Base-by-base conservation (phyloP, 352 stramenopile genomes). In the Thalassiosira mediterranea region DNA sequence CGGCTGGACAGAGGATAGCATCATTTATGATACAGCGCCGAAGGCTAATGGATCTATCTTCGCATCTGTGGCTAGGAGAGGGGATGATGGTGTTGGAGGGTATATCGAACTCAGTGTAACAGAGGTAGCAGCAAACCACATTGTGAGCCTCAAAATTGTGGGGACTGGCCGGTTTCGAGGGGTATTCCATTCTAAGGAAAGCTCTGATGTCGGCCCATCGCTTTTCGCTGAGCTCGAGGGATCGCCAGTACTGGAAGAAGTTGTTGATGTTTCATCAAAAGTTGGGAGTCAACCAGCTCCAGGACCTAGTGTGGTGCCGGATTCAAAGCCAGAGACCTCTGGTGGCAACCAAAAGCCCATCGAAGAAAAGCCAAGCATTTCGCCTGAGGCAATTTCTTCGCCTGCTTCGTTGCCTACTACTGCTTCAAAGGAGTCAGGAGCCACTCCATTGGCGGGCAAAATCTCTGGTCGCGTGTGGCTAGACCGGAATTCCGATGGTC, bases 391-490 rank as follows among this genome's bases (percentile, higher is more conserved):
- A 42, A 42, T 42, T 42, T n/a, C n/a, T n/a, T n/a, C n/a, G n/a
- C n/a, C n/a, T n/a, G n/a, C n/a, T n/a, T n/a, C n/a, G n/a, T n/a
- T n/a, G n/a, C n/a, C n/a, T n/a, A n/a, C n/a, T n/a, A n/a, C n/a
- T n/a, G n/a, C n/a, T n/a, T n/a, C n/a, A n/a, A n/a, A n/a, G n/a
- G n/a, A n/a, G n/a, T n/a, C n/a, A n/a, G n/a, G n/a, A n/a, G n/a
- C n/a, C n/a, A n/a, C n/a, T n/a, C n/a, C n/a, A n/a, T n/a, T n/a
- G n/a, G n/a, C n/a, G 32, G 70, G 70, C 38, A 37, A 2, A 17
- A 58, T 79, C 19, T 73, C 47, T 46, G 70, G 70, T 15, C 52
- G 57, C 34, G n/a, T 79, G n/a, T 79, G 52, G 61, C 61, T 68
- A 0, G 65, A 75, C 21, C 46, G 49, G 32, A 75, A 75, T 61